These are phyloP conservation scores for Caloboletus inedulis DNA, from an alignment of 1,284 basidiomycete species.

Conservation along the genomic window DNA sequence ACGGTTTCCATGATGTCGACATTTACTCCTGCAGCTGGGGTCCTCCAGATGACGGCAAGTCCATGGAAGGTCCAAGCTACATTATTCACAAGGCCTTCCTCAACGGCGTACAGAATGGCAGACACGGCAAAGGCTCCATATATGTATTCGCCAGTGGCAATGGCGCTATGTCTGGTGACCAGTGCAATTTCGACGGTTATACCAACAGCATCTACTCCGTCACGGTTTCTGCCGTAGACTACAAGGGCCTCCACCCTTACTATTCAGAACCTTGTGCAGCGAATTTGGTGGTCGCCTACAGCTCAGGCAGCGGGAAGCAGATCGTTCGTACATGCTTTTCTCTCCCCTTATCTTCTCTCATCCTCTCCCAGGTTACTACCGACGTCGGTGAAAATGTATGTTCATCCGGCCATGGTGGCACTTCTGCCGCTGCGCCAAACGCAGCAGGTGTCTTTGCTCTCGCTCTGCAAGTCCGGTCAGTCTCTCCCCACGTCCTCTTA, in stretches of 20 bases:
- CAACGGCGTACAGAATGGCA: slow-evolving; percentile 91
- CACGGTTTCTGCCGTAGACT: slow-evolving; percentile 92
- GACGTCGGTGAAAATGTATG: slow-evolving; percentile 89
- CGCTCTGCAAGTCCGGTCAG: slow-evolving; percentile 78
- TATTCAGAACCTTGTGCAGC: slow-evolving; percentile 98
- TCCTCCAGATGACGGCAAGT: slow-evolving; percentile 90
- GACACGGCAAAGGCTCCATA: slow-evolving; percentile 87
- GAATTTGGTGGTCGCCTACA: slow-evolving; percentile 95
- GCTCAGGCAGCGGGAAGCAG: slow-evolving; percentile 90
- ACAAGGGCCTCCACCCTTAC: slow-evolving; percentile 90
- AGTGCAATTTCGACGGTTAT: slow-evolving; percentile 99
- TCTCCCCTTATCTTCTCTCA: slow-evolving; percentile 17
- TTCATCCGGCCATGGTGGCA: slow-evolving; percentile 86
- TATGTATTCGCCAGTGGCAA: slow-evolving; percentile 99
- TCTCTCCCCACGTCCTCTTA: slow-evolving; percentile 8
- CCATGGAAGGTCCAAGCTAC: slow-evolving; percentile 94
- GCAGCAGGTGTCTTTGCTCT: slow-evolving; percentile 90
- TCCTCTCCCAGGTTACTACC: slow-evolving; percentile 75
- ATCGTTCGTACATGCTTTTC: slow-evolving; percentile 60
- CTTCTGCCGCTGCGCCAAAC: slow-evolving; percentile 96
- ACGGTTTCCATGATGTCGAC: slow-evolving; percentile 90
- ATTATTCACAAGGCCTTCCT: slow-evolving; percentile 94
- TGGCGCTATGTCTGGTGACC: slow-evolving; percentile 87
- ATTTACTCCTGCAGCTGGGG: slow-evolving; percentile 96
- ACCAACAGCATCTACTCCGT: slow-evolving; percentile 98